Evolutionary conservation across 371 early-diverging fungal species (phyloP).

Genomic region (Chytridium lagenaria): DNA sequence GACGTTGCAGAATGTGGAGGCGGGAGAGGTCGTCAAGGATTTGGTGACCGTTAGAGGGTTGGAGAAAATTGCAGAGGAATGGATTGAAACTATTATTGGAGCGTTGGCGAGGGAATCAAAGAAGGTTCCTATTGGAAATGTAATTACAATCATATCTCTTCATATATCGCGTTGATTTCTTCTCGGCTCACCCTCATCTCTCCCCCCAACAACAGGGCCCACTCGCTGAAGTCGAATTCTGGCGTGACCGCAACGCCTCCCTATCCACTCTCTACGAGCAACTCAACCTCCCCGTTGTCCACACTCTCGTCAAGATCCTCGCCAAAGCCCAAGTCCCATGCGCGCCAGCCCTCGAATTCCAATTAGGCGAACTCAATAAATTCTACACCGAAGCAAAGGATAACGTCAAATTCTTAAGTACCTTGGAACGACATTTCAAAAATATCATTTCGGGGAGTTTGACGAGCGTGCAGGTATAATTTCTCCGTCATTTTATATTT

Average conservation of each 20-base stretch:
- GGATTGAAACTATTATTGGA: slow-evolving; percentile 56
- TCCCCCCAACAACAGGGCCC: slow-evolving; percentile 54
- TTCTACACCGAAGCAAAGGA: slow-evolving; percentile 65
- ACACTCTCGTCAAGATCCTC: slow-evolving; percentile 52
- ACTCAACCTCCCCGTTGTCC: slow-evolving; percentile 56
- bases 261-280: slow-evolving; percentile 63
- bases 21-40: slow-evolving; percentile 47
- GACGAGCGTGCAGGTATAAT: slow-evolving; percentile 48
- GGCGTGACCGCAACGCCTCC: slow-evolving; percentile 59
- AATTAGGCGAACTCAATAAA: slow-evolving; percentile 59
- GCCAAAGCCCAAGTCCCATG: slow-evolving; percentile 46
- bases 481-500: too few relatives aligned
- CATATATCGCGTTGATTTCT: background rate
- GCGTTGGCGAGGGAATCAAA: slow-evolving; percentile 54
- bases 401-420: slow-evolving; percentile 64
- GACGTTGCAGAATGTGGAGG: slow-evolving; percentile 33
- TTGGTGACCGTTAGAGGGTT: slow-evolving; percentile 35
- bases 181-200: too few relatives aligned
- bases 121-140: slow-evolving; percentile 57
- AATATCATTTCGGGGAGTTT: slow-evolving; percentile 58
- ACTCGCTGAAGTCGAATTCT: slow-evolving; percentile 64
- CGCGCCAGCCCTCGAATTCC: slow-evolving; percentile 56
- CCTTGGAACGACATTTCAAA: slow-evolving; percentile 67
- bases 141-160: slow-evolving; percentile 30
- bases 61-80: slow-evolving; percentile 59